Base-by-base conservation (phyloP, 2,329 filamentous ascomycete genomes). In the Tolypocladium cylindrosporum region DNA sequence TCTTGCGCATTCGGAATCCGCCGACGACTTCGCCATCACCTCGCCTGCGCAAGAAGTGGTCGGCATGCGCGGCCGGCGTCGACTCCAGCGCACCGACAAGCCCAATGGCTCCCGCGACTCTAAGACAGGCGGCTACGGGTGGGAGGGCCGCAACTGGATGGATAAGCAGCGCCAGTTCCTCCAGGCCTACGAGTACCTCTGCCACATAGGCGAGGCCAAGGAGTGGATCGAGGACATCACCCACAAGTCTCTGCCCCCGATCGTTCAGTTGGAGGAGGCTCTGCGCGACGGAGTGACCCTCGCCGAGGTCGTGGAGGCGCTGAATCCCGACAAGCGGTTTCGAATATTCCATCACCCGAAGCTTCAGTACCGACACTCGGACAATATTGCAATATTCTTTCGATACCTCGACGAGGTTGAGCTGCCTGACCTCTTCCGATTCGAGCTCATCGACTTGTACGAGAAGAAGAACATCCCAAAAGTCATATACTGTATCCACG, bases 401-500 rank as follows among this genome's bases (percentile, higher is more conserved):
- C 86, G 89, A 59, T 96, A 96, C 63, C 81, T 99, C 1, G 90
- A 93, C 62, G 90, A 97, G 60, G 86, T 97, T 10, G 89, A 96
- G 67, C 78, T 99, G 3, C 94, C 94, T 1, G 95, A 99, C 66
- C 82, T 99, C 21, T 99, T 99, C 72, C 86, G 93, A 58, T 99
- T 99, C 71, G 94, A 99, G 71, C 80, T 97, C 52, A 96, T 97
- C 62, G 94, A 99, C 73, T 77, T 99, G 14, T 99, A 99, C 76
- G 95, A 99, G 74, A 99, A 97, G 79, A 99, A 99, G 75, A 99
- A 99, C 67, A 95, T 97, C 1, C 94, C 94, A 4, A 99, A 97
- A 72, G 95, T 97, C 69, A 99, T 99, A 61, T 96, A 99, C 75
- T 99, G 94, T 70, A 94, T 99, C 56, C 94, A 99, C 68, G 94